Evolutionary conservation across 2,329 filamentous ascomycete species (phyloP).

Genomic region (Sarocladium strictum): DNA sequence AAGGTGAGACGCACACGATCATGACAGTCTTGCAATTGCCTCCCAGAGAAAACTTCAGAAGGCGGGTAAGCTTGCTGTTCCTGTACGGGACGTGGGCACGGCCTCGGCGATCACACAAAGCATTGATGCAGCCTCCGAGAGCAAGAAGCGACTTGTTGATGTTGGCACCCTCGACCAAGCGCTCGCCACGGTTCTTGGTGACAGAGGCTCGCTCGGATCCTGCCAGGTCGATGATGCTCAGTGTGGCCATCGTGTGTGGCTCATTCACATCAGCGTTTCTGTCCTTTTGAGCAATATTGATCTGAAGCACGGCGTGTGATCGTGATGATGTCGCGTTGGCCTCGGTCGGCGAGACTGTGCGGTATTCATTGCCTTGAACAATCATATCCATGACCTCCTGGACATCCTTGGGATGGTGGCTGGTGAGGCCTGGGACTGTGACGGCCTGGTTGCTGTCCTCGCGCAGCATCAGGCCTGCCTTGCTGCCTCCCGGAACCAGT

Average conservation of each 20-base stretch:
- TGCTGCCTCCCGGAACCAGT: constrained; percentile 77
- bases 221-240: constrained; percentile 96
- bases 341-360: constrained; percentile 93
- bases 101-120: constrained; percentile 87
- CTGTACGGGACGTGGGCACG: constrained; percentile 93
- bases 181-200: constrained; percentile 91
- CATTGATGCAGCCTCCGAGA: constrained; percentile 95
- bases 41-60: constrained; percentile 94
- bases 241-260: constrained; percentile 94
- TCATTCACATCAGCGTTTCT: constrained; percentile 88
- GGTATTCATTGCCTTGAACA: constrained; percentile 85
- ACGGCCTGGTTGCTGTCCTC: constrained; percentile 94
- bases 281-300: constrained; percentile 92
- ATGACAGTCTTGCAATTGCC: constrained; percentile 99
- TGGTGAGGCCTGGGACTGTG: constrained; percentile 83
- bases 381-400: constrained; percentile 99
- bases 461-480: constrained; percentile 80
- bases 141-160: constrained; percentile 98
- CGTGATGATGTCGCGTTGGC: constrained; percentile 96
- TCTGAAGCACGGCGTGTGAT: constrained; percentile 94
- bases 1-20: constrained; percentile 98
- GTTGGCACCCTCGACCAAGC: constrained; percentile 89
- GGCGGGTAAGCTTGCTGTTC: constrained; percentile 92
- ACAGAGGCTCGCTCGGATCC: constrained; percentile 94
- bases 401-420: constrained; percentile 84